Conservation (phyloP, 805 yeast genomes). For the Candida bentonensis region DNA sequence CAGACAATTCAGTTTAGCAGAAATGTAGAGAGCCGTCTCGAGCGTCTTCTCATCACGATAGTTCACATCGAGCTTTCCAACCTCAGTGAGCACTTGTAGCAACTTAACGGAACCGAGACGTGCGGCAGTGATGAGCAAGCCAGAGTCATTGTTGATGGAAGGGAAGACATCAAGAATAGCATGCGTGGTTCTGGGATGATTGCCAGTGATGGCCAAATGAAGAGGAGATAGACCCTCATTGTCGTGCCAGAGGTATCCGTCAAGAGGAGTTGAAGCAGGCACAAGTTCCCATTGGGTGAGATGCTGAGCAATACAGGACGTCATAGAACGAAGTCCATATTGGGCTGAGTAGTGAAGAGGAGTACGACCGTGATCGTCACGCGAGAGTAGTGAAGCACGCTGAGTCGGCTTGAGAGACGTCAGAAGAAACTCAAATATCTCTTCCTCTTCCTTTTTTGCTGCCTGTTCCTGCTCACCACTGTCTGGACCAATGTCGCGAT, state of each 20-base stretch:
- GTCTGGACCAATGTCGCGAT: conserved; percentile 3
- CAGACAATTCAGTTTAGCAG: conserved; percentile 47
- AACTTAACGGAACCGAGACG: conserved; percentile 49
- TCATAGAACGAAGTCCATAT: conserved; percentile 59
- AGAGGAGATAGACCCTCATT: conserved; percentile 70
- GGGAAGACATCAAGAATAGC: conserved; percentile 31
- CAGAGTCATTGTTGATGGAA: conserved; percentile 43
- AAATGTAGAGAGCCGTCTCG: conserved; percentile 77
- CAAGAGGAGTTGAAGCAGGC: conserved; percentile 10
- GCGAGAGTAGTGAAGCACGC: conserved; percentile 42
- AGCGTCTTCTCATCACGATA: conserved; percentile 34
- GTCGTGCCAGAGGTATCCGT: conserved; percentile 28
- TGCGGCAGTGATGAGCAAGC: conserved; percentile 51
- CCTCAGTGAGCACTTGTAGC: conserved; percentile 34
- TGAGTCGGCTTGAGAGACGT: conserved; percentile 39
- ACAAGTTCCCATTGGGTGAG: conserved; percentile 40
- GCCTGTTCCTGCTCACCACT: conserved; percentile 2
- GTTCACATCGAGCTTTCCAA: conserved; percentile 50
- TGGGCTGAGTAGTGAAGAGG: conserved; percentile 86
- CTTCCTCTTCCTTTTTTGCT: conserved; percentile 32
- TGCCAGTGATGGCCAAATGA: conserved; percentile 69
- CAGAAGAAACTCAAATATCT: conserved; percentile 48
- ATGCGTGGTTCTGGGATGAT: conserved; percentile 63
- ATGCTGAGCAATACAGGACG: conserved; percentile 41
- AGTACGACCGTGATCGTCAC: conserved; percentile 66